phyloP scores from a whole-genome alignment of 805 yeast genomes.

The Hanseniaspora nectarophila region DNA sequence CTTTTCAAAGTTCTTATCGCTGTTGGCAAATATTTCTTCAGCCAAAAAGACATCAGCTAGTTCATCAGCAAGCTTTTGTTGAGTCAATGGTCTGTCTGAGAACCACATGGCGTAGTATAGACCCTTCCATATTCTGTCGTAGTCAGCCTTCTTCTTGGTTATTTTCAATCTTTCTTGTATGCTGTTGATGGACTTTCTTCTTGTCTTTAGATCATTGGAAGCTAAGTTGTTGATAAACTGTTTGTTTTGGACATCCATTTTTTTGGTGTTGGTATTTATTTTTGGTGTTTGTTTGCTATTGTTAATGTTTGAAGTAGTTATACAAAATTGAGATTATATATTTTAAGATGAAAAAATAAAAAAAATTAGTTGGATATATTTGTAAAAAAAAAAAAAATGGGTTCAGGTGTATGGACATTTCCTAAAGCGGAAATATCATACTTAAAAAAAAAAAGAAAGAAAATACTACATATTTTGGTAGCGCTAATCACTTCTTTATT shows the following conservation, averaged over 20 bases:
- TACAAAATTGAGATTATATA: no score
- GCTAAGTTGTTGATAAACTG: conserved; percentile 70
- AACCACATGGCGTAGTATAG: conserved; percentile 92
- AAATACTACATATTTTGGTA: not conserved
- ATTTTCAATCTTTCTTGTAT: conserved; percentile 37
- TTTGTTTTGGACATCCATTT: conserved; percentile 28
- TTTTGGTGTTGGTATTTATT: not conserved
- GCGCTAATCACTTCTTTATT: not conserved
- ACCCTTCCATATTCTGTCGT: conserved; percentile 92
- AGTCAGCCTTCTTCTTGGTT: conserved; percentile 38
- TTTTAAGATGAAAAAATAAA: no score
- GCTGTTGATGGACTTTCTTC: conserved; percentile 59
- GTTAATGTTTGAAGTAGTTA: no score
- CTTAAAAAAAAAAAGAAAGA: not conserved
- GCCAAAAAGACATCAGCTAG: conserved; percentile 40
- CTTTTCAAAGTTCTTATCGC: conserved; percentile 2
- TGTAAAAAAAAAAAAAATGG: no score
- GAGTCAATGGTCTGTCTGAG: conserved; percentile 85
- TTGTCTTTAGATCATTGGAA: conserved; percentile 58
- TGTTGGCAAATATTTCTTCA: conserved; percentile 17
- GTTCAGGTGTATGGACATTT: no score
- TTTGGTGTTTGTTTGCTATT: no score
- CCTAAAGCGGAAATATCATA: no score
- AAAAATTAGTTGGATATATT: no score
- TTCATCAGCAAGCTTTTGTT: conserved; percentile 66